phyloP scores from a whole-genome alignment of 257 asterid species.

The Nicotiana attenuata region DNA sequence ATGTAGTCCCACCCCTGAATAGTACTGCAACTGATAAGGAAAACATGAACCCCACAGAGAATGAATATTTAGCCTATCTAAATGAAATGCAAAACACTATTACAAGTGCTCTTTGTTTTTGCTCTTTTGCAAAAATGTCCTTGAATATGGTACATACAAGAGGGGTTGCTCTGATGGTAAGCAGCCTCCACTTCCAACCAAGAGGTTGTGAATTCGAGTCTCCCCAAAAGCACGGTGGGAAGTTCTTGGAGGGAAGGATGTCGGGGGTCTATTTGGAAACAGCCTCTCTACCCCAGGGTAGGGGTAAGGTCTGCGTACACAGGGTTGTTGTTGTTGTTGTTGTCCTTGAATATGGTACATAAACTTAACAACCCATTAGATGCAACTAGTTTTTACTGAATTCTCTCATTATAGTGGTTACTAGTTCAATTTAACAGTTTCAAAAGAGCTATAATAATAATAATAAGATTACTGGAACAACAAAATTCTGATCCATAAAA shows the following conservation, averaged over 20 bases:
- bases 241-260: too few relatives aligned
- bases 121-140: background rate
- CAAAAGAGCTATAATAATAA: background rate
- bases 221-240: too few relatives aligned
- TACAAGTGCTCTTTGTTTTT: background rate
- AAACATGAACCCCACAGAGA: background rate
- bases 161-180: too few relatives aligned
- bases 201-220: too few relatives aligned
- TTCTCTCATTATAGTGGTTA: background rate
- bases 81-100: background rate
- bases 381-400: background rate
- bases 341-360: background rate
- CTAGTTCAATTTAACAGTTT: background rate
- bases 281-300: too few relatives aligned
- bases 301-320: too few relatives aligned
- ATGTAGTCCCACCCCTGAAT: background rate
- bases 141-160: too few relatives aligned
- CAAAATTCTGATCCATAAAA: background rate
- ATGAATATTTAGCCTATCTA: background rate
- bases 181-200: too few relatives aligned
- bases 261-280: too few relatives aligned
- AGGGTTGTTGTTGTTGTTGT: too few relatives aligned
- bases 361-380: background rate
- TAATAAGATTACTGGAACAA: background rate
- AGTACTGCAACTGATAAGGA: background rate